Conservation (phyloP, 805 yeast genomes). For the Maudiozyma serrabonitensis region DNA sequence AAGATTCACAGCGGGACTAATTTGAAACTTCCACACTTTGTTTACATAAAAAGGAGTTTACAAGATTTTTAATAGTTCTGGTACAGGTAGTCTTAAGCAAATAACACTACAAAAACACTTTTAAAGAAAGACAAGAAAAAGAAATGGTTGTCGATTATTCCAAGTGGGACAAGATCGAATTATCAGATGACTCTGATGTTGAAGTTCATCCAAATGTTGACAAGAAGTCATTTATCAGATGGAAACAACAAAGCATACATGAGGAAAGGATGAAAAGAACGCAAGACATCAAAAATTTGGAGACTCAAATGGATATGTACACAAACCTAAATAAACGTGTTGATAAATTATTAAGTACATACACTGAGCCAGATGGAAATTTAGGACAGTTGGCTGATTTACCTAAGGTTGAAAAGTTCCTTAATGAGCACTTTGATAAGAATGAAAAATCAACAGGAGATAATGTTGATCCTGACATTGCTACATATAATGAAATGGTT, state of each 20-base stretch:
- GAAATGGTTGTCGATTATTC: constrained; percentile 85
- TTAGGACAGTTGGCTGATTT: constrained; percentile 17
- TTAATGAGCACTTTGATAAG: constrained; percentile 47
- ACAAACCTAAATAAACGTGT: constrained; percentile 63
- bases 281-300: constrained; percentile 64
- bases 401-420: constrained; percentile 31
- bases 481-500: constrained; percentile 85
- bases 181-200: constrained; percentile 92
- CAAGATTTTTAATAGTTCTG: no score
- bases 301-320: constrained; percentile 76
- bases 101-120: neutral
- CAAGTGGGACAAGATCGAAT: constrained; percentile 94
- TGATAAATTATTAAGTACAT: constrained; percentile 42
- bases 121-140: neutral
- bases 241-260: constrained; percentile 97
- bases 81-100: no score
- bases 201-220: constrained; percentile 99
- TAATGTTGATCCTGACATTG: constrained; percentile 37
- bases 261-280: constrained; percentile 79
- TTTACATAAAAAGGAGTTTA: no score
- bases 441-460: constrained; percentile 43
- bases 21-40: no score
- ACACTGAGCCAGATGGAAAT: constrained; percentile 30
- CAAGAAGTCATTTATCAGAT: constrained; percentile 78
- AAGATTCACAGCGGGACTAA: no score